Conservation (phyloP, 2,329 filamentous ascomycete species). For the Septoria petroselini region DNA sequence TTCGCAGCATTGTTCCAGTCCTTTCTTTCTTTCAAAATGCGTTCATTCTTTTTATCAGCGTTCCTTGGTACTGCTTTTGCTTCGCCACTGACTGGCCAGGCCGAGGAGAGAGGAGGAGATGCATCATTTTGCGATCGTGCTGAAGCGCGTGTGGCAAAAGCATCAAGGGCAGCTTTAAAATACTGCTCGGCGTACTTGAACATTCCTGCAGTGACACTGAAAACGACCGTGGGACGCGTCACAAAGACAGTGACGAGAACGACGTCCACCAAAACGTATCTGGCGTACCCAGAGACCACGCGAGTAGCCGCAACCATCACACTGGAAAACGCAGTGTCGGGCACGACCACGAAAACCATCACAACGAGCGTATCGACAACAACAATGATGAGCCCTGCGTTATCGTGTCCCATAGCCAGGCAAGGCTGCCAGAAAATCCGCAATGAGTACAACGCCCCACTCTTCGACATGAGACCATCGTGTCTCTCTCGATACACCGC, state of each 20-base stretch:
- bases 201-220: slow-evolving; percentile 2
- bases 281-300: slow-evolving; percentile 2
- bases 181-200: slow-evolving; percentile 10
- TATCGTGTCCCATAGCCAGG: neutral
- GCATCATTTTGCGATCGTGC: slow-evolving; percentile 5
- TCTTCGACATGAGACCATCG: neutral
- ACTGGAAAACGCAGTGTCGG: neutral
- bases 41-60: neutral
- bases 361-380: slow-evolving; percentile 3
- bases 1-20: too few species aligned
- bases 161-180: neutral
- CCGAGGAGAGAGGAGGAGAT: neutral
- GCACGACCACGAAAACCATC: slow-evolving; percentile 2
- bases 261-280: slow-evolving; percentile 9
- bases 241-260: slow-evolving; percentile 3
- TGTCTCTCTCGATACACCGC: slow-evolving; percentile 1
- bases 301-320: slow-evolving; percentile 5
- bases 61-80: neutral
- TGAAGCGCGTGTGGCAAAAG: neutral
- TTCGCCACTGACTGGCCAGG: neutral
- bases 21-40: slow-evolving; percentile 7
- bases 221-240: slow-evolving; percentile 1
- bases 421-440: neutral
- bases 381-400: neutral
- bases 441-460: neutral